Conservation (phyloP, 1,284 basidiomycete species). For the Thecaphora frezii region DNA sequence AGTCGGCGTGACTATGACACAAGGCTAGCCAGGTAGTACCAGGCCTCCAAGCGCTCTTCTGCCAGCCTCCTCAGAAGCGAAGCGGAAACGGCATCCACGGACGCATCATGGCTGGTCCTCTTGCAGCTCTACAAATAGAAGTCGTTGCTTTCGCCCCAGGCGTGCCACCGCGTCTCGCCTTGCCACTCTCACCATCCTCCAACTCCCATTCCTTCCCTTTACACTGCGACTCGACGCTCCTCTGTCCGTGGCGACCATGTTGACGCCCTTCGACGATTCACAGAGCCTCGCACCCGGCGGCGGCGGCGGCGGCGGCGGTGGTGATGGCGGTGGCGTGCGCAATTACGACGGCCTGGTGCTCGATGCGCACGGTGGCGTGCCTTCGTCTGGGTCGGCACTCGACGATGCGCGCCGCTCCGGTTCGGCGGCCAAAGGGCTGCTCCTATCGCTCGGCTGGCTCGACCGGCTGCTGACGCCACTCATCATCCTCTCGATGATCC, state of each 20-base stretch:
- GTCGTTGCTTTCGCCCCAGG: background rate
- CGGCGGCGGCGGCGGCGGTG: too few species aligned
- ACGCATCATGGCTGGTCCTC: too few species aligned
- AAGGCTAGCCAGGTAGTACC: too few species aligned
- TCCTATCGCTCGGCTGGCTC: constrained; percentile 61
- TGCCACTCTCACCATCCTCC: background rate
- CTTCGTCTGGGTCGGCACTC: constrained; percentile 23
- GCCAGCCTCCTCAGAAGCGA: too few species aligned
- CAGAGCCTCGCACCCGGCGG: background rate
- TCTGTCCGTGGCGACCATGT: background rate
- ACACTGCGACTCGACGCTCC: background rate
- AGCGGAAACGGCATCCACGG: too few species aligned
- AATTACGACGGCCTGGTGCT: constrained; percentile 36
- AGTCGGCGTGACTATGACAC: too few species aligned
- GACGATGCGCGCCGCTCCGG: constrained; percentile 34
- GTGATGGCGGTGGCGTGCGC: too few species aligned
- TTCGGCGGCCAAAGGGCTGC: constrained; percentile 27
- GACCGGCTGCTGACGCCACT: constrained; percentile 73
- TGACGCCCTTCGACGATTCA: background rate
- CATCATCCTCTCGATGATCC: constrained; percentile 75
- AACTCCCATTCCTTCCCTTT: background rate
- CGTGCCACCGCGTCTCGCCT: background rate
- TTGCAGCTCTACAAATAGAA: too few species aligned
- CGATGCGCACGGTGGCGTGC: constrained; percentile 35
- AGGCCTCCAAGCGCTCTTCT: too few species aligned